Percentiles rank a stretch among this genome's conserved stretches.
phyloP scores from a whole-genome alignment of 208 protist species.

The Phytomonas francai region DNA sequence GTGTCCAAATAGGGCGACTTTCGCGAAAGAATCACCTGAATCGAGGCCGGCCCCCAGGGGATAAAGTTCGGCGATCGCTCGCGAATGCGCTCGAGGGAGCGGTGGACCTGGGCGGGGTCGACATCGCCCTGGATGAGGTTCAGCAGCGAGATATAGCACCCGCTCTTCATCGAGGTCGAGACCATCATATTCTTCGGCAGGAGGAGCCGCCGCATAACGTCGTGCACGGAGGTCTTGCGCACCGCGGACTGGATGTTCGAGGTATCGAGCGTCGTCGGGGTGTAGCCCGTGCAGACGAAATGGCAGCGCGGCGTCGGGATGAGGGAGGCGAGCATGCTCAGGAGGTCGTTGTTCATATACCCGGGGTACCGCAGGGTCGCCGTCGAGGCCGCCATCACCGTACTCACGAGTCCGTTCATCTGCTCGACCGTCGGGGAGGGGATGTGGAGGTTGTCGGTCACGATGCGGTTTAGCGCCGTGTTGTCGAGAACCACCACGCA shows the following conservation, averaged over 20 bases:
- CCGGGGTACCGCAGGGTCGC: slow-evolving; percentile 98
- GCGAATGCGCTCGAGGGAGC: slow-evolving; percentile 97
- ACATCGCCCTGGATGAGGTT: slow-evolving; percentile 99
- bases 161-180: slow-evolving; percentile 85
- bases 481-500: slow-evolving; percentile 99
- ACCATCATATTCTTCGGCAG: slow-evolving; percentile 99
- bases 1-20: slow-evolving; percentile 96
- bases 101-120: slow-evolving; percentile 97
- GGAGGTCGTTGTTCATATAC: slow-evolving; percentile 97
- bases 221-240: slow-evolving; percentile 98
- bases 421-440: slow-evolving; percentile 93
- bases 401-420: slow-evolving; percentile 97
- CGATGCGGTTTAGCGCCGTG: slow-evolving; percentile 97
- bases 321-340: slow-evolving; percentile 96
- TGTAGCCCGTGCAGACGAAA: slow-evolving; percentile 99
- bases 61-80: slow-evolving; percentile 97
- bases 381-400: slow-evolving; percentile 98
- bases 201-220: slow-evolving; percentile 99
- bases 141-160: slow-evolving; percentile 98
- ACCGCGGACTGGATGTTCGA: slow-evolving; percentile 87
- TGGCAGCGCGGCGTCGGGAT: slow-evolving; percentile 99
- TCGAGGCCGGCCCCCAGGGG: slow-evolving; percentile 96
- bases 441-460: slow-evolving; percentile 94
- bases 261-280: slow-evolving; percentile 92
- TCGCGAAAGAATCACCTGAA: slow-evolving; percentile 94